Percentiles rank a stretch among this genome's conserved stretches.
These are phyloP conservation scores for Bruguiera parviflora DNA, from an alignment of 345 rosid genomes.

Conservation along the genomic window DNA sequence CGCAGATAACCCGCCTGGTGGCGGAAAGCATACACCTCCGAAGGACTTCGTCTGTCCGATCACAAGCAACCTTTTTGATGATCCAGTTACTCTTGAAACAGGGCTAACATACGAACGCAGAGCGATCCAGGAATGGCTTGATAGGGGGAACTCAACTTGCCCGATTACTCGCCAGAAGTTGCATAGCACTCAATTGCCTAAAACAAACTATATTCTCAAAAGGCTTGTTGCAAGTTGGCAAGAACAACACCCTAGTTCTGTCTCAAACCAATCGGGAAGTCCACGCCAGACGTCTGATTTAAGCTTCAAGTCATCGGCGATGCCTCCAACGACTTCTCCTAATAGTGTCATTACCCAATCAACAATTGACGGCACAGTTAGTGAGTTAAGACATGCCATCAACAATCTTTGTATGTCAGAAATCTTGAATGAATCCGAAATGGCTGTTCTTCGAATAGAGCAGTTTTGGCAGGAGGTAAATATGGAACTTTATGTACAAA, in stretches of 20 bases:
- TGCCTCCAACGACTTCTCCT: conserved; percentile 41
- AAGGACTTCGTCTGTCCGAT: conserved; percentile 77
- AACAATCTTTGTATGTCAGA: conserved; percentile 58
- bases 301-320: conserved; percentile 17
- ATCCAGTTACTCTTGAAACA: conserved; percentile 73
- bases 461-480: conserved; percentile 46
- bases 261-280: conserved; percentile 19
- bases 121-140: conserved; percentile 68
- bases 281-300: conserved; percentile 21
- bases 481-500: conserved; percentile 38
- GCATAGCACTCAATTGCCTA: conserved; percentile 51
- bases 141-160: conserved; percentile 61
- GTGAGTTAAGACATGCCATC: conserved; percentile 48
- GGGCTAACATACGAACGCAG: conserved; percentile 74
- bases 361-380: conserved; percentile 40
- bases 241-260: conserved; percentile 38
- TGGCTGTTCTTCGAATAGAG: conserved; percentile 58
- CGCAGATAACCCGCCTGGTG: conserved; percentile 33
- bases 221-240: conserved; percentile 68
- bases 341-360: conserved; percentile 50
- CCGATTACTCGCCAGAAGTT: conserved; percentile 69
- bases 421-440: conserved; percentile 51
- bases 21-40: conserved; percentile 34
- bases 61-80: conserved; percentile 53
- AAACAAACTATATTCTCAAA: conserved; percentile 65